A percentile compares a stretch with the other conserved stretches of the same genome.
Evolutionary conservation across 164 flowering plant genomes (phyloP).

Genomic region (Tetracentron sinense): DNA sequence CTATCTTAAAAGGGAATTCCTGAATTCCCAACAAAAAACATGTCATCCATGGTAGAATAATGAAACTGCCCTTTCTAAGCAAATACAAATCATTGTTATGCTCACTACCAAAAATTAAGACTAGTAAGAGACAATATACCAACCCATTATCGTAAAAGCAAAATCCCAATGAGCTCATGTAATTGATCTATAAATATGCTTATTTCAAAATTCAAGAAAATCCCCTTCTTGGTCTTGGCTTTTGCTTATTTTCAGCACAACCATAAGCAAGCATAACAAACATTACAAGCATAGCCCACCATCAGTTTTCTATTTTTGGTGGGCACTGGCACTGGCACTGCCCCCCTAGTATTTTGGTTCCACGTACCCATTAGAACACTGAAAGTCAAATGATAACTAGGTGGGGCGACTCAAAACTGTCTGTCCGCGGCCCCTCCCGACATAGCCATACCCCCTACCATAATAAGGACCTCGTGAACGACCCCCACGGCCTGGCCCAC

Average conservation of each 20-base stretch:
- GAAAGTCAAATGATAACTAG: constrained; percentile 6
- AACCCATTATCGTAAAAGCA: too few relatives aligned
- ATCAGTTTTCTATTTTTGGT: not conserved
- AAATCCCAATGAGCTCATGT: not conserved
- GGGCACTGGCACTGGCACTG: not conserved
- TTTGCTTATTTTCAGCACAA: constrained; percentile 3
- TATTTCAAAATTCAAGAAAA: not conserved
- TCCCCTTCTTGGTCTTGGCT: not conserved
- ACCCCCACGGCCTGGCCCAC: constrained; percentile 60
- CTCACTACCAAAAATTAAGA: too few relatives aligned
- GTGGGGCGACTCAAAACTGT: constrained; percentile 15
- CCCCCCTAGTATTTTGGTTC: not conserved
- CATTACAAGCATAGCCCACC: constrained; percentile 8
- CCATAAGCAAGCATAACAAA: not conserved
- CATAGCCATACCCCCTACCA: constrained; percentile 64
- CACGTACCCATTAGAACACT: not conserved
- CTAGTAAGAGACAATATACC: too few relatives aligned
- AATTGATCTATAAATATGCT: too few relatives aligned
- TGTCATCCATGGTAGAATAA: too few relatives aligned
- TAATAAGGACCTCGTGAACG: constrained; percentile 45
- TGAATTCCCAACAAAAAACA: too few relatives aligned
- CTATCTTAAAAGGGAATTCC: too few relatives aligned
- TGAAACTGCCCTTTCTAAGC: too few relatives aligned
- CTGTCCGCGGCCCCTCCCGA: constrained; percentile 55
- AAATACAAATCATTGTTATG: too few relatives aligned